These are phyloP conservation scores for Tolypocladium inflatum DNA, from an alignment of 2,329 filamentous ascomycete species.

Conservation along the genomic window DNA sequence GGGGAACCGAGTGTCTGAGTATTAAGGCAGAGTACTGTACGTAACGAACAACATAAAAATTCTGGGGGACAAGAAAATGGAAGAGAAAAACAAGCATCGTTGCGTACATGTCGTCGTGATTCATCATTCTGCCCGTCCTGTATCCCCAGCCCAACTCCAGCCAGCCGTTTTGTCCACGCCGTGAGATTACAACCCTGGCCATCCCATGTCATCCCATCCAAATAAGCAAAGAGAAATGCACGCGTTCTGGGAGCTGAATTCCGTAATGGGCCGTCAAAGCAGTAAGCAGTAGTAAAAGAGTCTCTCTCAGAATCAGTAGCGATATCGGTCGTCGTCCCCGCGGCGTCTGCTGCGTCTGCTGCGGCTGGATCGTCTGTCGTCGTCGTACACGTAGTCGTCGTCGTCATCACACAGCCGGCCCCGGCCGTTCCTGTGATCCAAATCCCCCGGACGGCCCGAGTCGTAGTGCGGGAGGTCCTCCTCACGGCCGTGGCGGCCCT, in stretches of 20 bases:
- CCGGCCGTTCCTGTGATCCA: slow-evolving; percentile 8
- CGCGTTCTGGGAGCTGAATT: too few species aligned
- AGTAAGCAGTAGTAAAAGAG: neutral
- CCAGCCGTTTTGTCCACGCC: neutral
- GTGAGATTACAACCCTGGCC: neutral
- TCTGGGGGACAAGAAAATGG: neutral
- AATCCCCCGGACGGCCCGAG: slow-evolving; percentile 6
- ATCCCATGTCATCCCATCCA: neutral
- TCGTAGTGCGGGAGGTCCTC: slow-evolving; percentile 16
- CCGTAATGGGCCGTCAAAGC: too few species aligned
- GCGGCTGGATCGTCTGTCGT: slow-evolving; percentile 13
- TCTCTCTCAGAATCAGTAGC: slow-evolving; percentile 8
- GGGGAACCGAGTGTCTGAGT: neutral
- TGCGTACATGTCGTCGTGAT: neutral
- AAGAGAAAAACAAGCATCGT: too few species aligned
- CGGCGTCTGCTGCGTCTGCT: slow-evolving; percentile 10
- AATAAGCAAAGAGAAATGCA: neutral
- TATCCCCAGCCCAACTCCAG: neutral
- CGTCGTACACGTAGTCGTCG: slow-evolving; percentile 17
- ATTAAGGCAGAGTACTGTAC: neutral
- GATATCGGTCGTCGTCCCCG: slow-evolving; percentile 13
- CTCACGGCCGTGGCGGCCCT: slow-evolving; percentile 19
- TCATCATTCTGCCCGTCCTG: neutral
- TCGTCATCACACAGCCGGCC: slow-evolving; percentile 11
- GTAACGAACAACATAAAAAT: neutral